Evolutionary conservation across 257 asterid species (phyloP).

Genomic region (Salvia hispanica): DNA sequence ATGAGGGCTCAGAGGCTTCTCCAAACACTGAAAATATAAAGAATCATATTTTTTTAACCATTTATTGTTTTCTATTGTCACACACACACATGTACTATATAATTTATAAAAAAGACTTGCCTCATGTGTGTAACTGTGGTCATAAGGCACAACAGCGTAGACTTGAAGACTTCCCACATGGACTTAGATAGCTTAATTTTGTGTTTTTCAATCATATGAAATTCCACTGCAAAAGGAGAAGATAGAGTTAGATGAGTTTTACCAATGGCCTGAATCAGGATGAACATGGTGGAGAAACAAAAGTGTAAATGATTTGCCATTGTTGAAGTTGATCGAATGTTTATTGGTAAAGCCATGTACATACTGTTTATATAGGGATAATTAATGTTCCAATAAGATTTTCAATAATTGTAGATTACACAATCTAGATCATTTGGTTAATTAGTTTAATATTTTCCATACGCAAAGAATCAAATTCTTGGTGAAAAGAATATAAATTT

Average conservation of each 20-base stretch:
- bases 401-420: neutral
- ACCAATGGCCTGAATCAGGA: neutral
- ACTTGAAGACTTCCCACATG: slow-evolving; percentile 28
- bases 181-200: neutral
- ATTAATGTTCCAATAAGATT: neutral
- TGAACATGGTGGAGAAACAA: slow-evolving; percentile 5
- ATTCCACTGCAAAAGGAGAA: no score
- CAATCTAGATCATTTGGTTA: neutral
- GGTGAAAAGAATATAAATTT: neutral
- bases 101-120: neutral
- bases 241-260: neutral
- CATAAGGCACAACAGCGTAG: slow-evolving; percentile 35
- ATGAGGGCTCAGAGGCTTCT: slow-evolving; percentile 47
- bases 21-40: slow-evolving; percentile 46
- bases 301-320: slow-evolving; percentile 25
- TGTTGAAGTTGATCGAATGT: neutral
- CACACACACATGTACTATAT: no score
- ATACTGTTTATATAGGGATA: slow-evolving; percentile 16
- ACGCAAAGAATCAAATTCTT: neutral
- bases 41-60: no score
- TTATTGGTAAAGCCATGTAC: slow-evolving; percentile 4
- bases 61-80: no score
- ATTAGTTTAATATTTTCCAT: neutral
- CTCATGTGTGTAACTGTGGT: slow-evolving; percentile 41
- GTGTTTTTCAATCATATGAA: neutral